These are phyloP conservation scores for Wickerhamiella azyma DNA, from an alignment of 805 yeast genomes.

Conservation along the genomic window DNA sequence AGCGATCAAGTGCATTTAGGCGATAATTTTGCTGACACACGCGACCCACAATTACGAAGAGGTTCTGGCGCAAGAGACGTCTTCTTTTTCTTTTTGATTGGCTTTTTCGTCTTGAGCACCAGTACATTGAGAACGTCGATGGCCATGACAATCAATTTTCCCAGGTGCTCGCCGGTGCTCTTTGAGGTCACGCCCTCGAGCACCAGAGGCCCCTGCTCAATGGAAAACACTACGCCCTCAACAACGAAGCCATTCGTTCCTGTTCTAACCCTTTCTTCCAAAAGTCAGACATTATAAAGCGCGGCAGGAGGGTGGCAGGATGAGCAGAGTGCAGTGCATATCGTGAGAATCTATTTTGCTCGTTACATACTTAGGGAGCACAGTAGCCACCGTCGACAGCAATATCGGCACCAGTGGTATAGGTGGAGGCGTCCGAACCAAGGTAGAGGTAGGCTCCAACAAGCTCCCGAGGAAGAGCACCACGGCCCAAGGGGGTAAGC, in stretches of 20 bases:
- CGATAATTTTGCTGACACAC: too few relatives aligned
- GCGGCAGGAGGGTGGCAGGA: too few relatives aligned
- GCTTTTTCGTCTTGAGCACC: conserved; percentile 10
- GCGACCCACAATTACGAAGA: too few relatives aligned
- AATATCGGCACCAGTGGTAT: conserved; percentile 69
- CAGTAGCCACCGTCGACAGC: conserved; percentile 70
- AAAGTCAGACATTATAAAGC: conserved; percentile 12
- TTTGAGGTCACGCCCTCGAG: background rate
- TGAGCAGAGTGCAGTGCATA: too few relatives aligned
- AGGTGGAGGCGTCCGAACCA: conserved; percentile 71
- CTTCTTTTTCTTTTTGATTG: background rate
- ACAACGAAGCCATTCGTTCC: conserved; percentile 11
- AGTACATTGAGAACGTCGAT: conserved; percentile 16
- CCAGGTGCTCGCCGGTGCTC: conserved; percentile 6
- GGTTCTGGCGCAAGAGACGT: too few relatives aligned
- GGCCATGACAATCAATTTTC: conserved; percentile 11
- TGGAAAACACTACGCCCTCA: conserved; percentile 11
- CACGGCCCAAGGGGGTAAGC: conserved; percentile 41
- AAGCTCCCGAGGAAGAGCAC: conserved; percentile 57
- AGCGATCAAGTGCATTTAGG: too few relatives aligned
- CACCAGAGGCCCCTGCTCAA: conserved; percentile 6
- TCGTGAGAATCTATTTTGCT: background rate
- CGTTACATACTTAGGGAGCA: conserved; percentile 27
- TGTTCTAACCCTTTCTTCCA: conserved; percentile 18
- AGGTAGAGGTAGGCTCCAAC: conserved; percentile 70